Conservation (phyloP, 306 rosid species). For the Vicia faba region DNA sequence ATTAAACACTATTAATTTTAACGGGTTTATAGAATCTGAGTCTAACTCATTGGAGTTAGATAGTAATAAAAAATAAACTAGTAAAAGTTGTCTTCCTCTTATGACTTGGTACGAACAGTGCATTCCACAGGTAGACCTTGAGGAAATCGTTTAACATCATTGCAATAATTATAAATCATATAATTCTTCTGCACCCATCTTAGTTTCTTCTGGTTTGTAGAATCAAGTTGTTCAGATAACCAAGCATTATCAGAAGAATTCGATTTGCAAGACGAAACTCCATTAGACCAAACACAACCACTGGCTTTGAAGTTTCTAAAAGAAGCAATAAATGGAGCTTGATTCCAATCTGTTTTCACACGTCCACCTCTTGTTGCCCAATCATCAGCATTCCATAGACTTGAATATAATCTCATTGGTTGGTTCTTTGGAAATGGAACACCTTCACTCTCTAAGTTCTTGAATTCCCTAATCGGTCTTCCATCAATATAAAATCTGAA, state of each 20-base stretch:
- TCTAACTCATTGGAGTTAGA: too few species aligned
- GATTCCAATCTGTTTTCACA: slow-evolving; percentile 67
- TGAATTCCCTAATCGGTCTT: slow-evolving; percentile 68
- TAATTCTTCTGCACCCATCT: slow-evolving; percentile 59
- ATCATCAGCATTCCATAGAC: slow-evolving; percentile 75
- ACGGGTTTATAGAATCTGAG: too few species aligned
- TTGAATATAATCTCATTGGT: slow-evolving; percentile 63
- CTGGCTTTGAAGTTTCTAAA: slow-evolving; percentile 60
- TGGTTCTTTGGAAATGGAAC: slow-evolving; percentile 62
- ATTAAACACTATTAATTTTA: too few species aligned
- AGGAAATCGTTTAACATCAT: slow-evolving; percentile 1
- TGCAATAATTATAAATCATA: slow-evolving; percentile 73
- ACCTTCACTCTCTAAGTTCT: slow-evolving; percentile 60
- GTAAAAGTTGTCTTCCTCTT: too few species aligned
- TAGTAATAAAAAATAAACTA: too few species aligned
- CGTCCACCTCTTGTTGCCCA: slow-evolving; percentile 85
- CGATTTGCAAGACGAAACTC: slow-evolving; percentile 49
- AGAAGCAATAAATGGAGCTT: slow-evolving; percentile 69
- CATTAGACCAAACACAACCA: slow-evolving; percentile 51
- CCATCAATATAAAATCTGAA: slow-evolving; percentile 68
- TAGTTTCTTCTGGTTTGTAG: slow-evolving; percentile 38
- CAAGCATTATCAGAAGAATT: slow-evolving; percentile 33
- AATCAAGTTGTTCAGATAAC: slow-evolving; percentile 49
- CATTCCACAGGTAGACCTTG: too few species aligned
- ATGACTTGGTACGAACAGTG: too few species aligned